phyloP scores from a whole-genome alignment of 2,329 filamentous ascomycete genomes.

The Pyrenophora seminiperda region DNA sequence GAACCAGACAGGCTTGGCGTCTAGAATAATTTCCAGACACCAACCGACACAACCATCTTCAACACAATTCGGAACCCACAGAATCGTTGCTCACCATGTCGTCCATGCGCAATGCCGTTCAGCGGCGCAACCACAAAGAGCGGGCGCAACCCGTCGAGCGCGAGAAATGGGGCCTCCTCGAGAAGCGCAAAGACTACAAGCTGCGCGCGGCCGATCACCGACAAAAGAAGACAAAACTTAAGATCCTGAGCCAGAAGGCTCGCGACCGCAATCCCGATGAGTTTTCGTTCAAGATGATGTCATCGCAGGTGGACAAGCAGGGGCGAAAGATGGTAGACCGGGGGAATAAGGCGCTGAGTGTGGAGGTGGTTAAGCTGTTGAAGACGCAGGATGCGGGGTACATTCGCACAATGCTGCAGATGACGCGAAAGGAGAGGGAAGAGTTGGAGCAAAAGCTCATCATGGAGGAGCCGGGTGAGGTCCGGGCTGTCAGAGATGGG shows the following conservation, averaged over 20 bases:
- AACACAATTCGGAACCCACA: neutral
- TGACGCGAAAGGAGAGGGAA: slow-evolving; percentile 59
- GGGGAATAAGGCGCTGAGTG: slow-evolving; percentile 54
- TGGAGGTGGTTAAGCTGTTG: slow-evolving; percentile 65
- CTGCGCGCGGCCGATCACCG: slow-evolving; percentile 69
- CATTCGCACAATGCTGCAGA: slow-evolving; percentile 62
- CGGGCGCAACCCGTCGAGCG: slow-evolving; percentile 85
- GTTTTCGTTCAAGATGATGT: slow-evolving; percentile 69
- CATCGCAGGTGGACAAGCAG: slow-evolving; percentile 54
- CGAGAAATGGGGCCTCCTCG: slow-evolving; percentile 84
- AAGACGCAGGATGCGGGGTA: slow-evolving; percentile 71
- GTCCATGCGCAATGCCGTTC: slow-evolving; percentile 50
- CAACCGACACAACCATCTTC: neutral
- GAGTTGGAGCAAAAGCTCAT: slow-evolving; percentile 51
- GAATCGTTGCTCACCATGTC: slow-evolving; percentile 33
- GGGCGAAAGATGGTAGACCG: slow-evolving; percentile 51
- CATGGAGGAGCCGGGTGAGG: slow-evolving; percentile 46
- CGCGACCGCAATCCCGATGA: slow-evolving; percentile 68
- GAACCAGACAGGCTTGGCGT: slow-evolving; percentile 4
- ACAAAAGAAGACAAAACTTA: slow-evolving; percentile 64
- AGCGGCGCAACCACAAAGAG: slow-evolving; percentile 86
- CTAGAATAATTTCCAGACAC: slow-evolving; percentile 9
- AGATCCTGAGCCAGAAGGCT: slow-evolving; percentile 64
- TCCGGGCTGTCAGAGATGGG: slow-evolving; percentile 48
- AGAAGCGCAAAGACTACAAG: slow-evolving; percentile 88